Evolutionary conservation across 1,284 basidiomycete genomes (phyloP), one percentile per base, ranked within the genome.

Genomic region (Chalciporus sp.): DNA sequence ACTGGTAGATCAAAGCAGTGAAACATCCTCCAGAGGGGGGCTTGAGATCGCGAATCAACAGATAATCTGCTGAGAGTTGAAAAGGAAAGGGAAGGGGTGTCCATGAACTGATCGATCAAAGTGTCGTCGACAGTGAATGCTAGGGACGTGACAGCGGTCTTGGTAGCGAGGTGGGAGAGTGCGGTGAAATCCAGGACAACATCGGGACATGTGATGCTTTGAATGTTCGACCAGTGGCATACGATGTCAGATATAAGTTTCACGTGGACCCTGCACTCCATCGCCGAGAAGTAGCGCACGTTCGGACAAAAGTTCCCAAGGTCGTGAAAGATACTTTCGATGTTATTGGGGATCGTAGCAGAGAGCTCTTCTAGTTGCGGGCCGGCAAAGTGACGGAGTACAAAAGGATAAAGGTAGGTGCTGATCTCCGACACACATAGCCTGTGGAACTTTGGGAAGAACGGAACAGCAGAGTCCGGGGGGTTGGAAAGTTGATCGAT

Each of bases 201-300:
- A 1, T 4, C 1, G 16, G 7, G 7, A 43, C 61, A 63, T 4
- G 3, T 0, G n/a, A 53, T 45, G 27, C 17, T 27, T 20, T 35
- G 14, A 27, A 63, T 48, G 9, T 55, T 43, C 47, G 29, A 7
- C 60, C 60, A 63, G 16, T 2, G 9, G 26, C 55, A 37, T 42
- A 61, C 11, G 23, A 62, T 41, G 3, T 20, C n/a, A 0, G 58
- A 51, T 33, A 61, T 17, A 3, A 16, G 42, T 16, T 53, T 41
- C 7, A 12, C 17, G 12, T 44, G 35, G 9, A 2, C 1, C 27
- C 26, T 46, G 5, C 35, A 7, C 23, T 3, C 6, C 11, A 41
- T 9, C 9, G 50, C 39, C 1, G 10, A 4, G 16, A 61, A 46
- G 42, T 37, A 5, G 0, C 31, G 42, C 27, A 61, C 31, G 12